phyloP scores from a whole-genome alignment of 2,329 filamentous ascomycete genomes.

The Dryadomyces quercus-mongolicae region DNA sequence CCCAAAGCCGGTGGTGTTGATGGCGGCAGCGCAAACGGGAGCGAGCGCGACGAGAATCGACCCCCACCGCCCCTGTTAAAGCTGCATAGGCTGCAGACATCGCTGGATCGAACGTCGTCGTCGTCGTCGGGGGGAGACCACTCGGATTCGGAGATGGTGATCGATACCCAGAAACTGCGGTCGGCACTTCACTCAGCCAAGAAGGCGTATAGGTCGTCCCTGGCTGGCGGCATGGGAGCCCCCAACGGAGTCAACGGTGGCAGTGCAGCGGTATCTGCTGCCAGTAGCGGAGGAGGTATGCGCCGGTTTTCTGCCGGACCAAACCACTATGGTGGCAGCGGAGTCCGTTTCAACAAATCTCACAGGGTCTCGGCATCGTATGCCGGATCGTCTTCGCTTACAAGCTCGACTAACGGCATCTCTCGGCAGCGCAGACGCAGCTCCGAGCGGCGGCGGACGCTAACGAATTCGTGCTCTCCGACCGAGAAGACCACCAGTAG shows the following conservation, averaged over 20 bases:
- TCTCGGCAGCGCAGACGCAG: constrained; percentile 37
- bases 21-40: not conserved
- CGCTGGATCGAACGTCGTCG: constrained; percentile 6
- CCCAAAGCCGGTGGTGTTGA: not conserved
- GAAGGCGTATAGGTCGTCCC: constrained; percentile 27
- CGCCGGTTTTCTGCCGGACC: constrained; percentile 11
- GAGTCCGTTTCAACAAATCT: not conserved
- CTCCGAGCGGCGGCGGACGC: constrained; percentile 36
- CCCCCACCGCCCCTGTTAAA: constrained; percentile 20
- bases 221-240: constrained; percentile 14
- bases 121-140: constrained; percentile 4
- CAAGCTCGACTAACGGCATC: constrained; percentile 43
- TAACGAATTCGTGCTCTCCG: constrained; percentile 41
- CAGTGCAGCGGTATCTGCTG: not conserved
- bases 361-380: constrained; percentile 22
- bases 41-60: constrained; percentile 36
- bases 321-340: constrained; percentile 9
- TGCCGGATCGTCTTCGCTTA: constrained; percentile 23
- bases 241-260: not conserved
- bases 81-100: constrained; percentile 11
- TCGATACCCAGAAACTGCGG: constrained; percentile 43
- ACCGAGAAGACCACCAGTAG: constrained; percentile 19
- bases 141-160: constrained; percentile 10
- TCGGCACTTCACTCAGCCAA: constrained; percentile 42
- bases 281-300: constrained; percentile 6